Evolutionary conservation across 2,329 filamentous ascomycete genomes (phyloP), one percentile per base, ranked within the genome.

Genomic region (Botryosphaeria dothidea): DNA sequence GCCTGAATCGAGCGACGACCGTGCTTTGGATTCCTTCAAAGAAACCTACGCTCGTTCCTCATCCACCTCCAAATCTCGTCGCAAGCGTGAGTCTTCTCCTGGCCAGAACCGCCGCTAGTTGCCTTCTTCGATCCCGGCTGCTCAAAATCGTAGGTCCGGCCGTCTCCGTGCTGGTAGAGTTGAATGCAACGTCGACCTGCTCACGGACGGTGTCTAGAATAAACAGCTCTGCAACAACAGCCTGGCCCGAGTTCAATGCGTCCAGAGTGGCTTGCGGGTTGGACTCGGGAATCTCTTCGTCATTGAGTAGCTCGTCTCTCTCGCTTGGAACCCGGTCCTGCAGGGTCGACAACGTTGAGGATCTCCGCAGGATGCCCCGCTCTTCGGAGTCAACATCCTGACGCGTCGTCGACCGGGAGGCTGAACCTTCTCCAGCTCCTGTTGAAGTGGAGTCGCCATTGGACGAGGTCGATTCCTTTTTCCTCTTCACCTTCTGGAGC

Each of bases 351-450:
- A 48, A 29, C 11, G 57, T 60, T n/a, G 64, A 62, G 7, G 64
- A 65, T 75, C 77, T 66, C 63, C 80, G 79, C 19, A 81, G 69
- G 3, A 86, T 73, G 1, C 86, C 86, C 31, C 84, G 80, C 73
- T 89, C 87, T 75, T 89, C 87, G 5, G 82, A 78, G 68, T 89
- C 86, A 65, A 85, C 78, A 69, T 87, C 85, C 70, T 88, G 86
- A 17, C 48, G 46, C 9, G 38, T 15, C 19, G 38, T 25, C 8
- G 38, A 7, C 23, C 41, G 62, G 23, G 38, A 6, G 38, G 38
- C 5, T 2, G 49, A 25, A 23, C 19, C 34, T 38, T 31, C 27
- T 7, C 19, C 61, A 19, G 67, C 67, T 15, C 62, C 62, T 45
- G 65, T 66, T n/a, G 68, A 62, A 2, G 67, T 57, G 63, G 70